Conservation (phyloP, 495 filamentous ascomycete genomes). For the Jackrogersella multiformis region DNA sequence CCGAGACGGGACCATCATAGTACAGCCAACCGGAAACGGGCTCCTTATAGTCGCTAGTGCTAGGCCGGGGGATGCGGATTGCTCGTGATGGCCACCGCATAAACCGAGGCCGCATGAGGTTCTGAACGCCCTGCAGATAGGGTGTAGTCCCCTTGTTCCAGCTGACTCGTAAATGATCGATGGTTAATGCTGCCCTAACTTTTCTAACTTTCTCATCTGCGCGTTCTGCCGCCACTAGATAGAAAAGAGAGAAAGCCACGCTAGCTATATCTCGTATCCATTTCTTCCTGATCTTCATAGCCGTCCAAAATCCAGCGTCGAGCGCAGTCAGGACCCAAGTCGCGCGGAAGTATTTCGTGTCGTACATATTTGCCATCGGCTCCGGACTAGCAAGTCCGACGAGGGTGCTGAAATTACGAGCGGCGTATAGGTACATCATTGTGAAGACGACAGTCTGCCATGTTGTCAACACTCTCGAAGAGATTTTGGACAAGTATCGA, state of each 20-base stretch:
- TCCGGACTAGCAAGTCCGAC: slow-evolving; percentile 92
- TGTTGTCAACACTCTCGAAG: slow-evolving; percentile 72
- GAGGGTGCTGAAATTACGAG: slow-evolving; percentile 92
- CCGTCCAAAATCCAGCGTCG: slow-evolving; percentile 98
- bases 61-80: slow-evolving; percentile 83
- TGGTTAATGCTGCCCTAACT: slow-evolving; percentile 82
- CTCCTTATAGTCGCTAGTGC: slow-evolving; percentile 79
- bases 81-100: slow-evolving; percentile 81
- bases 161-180: slow-evolving; percentile 90
- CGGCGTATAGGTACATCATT: slow-evolving; percentile 88
- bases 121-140: slow-evolving; percentile 75
- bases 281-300: slow-evolving; percentile 87
- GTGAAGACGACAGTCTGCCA: slow-evolving; percentile 92
- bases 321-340: slow-evolving; percentile 96
- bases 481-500: slow-evolving; percentile 73
- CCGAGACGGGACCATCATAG: slow-evolving; percentile 85
- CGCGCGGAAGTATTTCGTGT: slow-evolving; percentile 92
- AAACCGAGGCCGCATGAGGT: slow-evolving; percentile 76
- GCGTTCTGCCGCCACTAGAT: slow-evolving; percentile 89
- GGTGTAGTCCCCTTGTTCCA: slow-evolving; percentile 95
- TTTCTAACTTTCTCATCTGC: slow-evolving; percentile 98
- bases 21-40: slow-evolving; percentile 91
- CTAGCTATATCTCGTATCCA: slow-evolving; percentile 84
- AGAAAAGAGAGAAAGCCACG: slow-evolving; percentile 85
- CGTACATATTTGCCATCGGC: slow-evolving; percentile 93